These are phyloP conservation scores for Myotisia sp. DNA, from an alignment of 2,329 filamentous ascomycete species.

Conservation along the genomic window DNA sequence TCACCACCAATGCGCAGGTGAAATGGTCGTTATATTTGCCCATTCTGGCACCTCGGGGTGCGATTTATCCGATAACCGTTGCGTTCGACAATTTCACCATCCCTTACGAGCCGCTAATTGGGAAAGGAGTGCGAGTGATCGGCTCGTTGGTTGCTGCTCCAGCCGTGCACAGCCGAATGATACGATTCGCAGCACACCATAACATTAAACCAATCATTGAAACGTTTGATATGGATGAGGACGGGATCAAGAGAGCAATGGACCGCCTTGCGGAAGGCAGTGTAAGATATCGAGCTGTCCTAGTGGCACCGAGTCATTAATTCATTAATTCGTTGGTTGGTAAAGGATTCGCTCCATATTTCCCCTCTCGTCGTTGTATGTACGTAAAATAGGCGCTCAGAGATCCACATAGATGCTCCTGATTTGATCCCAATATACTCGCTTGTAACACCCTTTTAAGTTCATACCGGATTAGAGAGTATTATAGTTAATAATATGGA, in stretches of 20 bases:
- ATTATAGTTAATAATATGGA: too few species aligned
- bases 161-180: conserved; percentile 45
- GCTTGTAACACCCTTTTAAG: too few species aligned
- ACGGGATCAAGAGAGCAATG: conserved; percentile 36
- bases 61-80: conserved; percentile 22
- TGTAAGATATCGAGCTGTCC: conserved; percentile 35
- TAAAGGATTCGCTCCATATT: too few species aligned
- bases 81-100: conserved; percentile 15
- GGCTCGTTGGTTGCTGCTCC: conserved; percentile 12
- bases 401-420: too few species aligned
- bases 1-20: conserved; percentile 20
- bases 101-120: conserved; percentile 15
- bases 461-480: too few species aligned
- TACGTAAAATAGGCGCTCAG: too few species aligned
- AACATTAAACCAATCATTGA: conserved; percentile 50
- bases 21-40: conserved; percentile 21
- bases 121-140: conserved; percentile 13
- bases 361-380: too few species aligned
- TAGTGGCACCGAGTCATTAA: too few species aligned
- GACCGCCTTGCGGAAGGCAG: conserved; percentile 32
- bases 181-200: conserved; percentile 47
- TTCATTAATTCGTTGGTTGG: too few species aligned
- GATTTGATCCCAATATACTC: too few species aligned
- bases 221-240: conserved; percentile 42
- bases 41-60: conserved; percentile 18